A percentile compares a stretch with the other conserved stretches of the same genome.
These are phyloP conservation scores for Yarrowia phangngaensis DNA, from an alignment of 805 yeast genomes.

Conservation along the genomic window DNA sequence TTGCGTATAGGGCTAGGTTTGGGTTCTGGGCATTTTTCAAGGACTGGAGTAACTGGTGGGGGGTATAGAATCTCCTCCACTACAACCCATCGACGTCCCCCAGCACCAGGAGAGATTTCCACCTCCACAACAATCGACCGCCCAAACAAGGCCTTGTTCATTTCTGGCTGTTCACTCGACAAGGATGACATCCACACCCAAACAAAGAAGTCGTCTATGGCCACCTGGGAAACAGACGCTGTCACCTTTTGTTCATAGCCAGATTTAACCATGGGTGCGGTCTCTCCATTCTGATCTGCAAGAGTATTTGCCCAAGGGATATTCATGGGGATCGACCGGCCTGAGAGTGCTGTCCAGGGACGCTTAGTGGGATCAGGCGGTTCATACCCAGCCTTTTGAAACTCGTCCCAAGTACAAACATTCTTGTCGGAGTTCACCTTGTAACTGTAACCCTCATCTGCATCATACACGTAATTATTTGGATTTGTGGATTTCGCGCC, in stretches of 20 bases:
- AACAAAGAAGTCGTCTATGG: constrained; percentile 80
- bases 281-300: constrained; percentile 21
- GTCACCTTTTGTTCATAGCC: constrained; percentile 34
- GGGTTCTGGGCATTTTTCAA: neutral
- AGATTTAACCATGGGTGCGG: constrained; percentile 18
- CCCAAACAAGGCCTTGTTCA: constrained; percentile 68
- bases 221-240: constrained; percentile 54
- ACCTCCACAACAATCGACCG: constrained; percentile 78
- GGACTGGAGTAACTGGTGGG: constrained; percentile 27
- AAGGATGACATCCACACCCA: constrained; percentile 87
- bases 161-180: constrained; percentile 66
- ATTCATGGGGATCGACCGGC: constrained; percentile 17
- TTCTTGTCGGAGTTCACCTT: neutral
- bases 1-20: neutral
- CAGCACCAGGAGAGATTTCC: constrained; percentile 63
- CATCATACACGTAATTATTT: constrained; percentile 37
- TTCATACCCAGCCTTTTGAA: constrained; percentile 11
- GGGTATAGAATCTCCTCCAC: constrained; percentile 36
- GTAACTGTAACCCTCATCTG: constrained; percentile 20
- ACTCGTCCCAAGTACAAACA: constrained; percentile 15
- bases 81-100: constrained; percentile 35
- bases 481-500: constrained; percentile 35
- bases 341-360: constrained; percentile 10
- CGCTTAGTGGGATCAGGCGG: neutral
- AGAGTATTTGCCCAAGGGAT: constrained; percentile 20